These are phyloP conservation scores for Erigeron philadelphicus DNA, from an alignment of 140 eudicot genomes.

Conservation along the genomic window DNA sequence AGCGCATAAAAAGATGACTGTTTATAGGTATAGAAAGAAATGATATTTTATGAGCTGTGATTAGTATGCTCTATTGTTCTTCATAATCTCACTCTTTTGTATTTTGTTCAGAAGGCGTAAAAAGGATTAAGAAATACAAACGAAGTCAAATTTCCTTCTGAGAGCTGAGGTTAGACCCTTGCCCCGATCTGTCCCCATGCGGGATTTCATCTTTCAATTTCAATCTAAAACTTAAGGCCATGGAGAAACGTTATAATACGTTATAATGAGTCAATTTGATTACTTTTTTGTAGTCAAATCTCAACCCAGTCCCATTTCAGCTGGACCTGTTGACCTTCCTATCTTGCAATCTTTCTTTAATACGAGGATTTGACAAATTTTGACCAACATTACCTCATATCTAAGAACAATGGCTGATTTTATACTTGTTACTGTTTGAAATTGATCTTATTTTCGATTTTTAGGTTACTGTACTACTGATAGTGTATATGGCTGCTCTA, in stretches of 20 bases:
- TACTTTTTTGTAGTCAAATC: not conserved
- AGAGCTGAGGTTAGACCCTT: slow-evolving; percentile 10
- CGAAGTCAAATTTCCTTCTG: not conserved
- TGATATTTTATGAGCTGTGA: not conserved
- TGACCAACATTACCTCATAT: not conserved
- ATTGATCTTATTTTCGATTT: slow-evolving; percentile 10
- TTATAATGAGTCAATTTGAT: no score
- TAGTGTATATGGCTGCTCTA: slow-evolving; percentile 55
- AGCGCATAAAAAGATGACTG: no score
- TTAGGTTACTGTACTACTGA: slow-evolving; percentile 10
- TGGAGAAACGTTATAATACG: not conserved
- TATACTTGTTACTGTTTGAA: not conserved
- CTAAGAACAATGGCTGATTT: not conserved
- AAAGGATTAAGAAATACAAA: not conserved
- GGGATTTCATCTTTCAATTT: not conserved
- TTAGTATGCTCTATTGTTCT: not conserved
- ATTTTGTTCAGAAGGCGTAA: not conserved
- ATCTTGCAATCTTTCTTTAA: not conserved
- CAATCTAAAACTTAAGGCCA: not conserved
- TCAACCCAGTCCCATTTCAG: not conserved
- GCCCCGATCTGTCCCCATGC: not conserved
- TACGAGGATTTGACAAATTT: not conserved
- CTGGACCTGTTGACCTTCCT: not conserved
- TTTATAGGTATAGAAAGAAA: not conserved
- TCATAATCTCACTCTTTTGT: not conserved